Evolutionary conservation across 208 protist species (phyloP), one percentile per base, ranked within the genome.

Genomic region (Crithidia mellificae): DNA sequence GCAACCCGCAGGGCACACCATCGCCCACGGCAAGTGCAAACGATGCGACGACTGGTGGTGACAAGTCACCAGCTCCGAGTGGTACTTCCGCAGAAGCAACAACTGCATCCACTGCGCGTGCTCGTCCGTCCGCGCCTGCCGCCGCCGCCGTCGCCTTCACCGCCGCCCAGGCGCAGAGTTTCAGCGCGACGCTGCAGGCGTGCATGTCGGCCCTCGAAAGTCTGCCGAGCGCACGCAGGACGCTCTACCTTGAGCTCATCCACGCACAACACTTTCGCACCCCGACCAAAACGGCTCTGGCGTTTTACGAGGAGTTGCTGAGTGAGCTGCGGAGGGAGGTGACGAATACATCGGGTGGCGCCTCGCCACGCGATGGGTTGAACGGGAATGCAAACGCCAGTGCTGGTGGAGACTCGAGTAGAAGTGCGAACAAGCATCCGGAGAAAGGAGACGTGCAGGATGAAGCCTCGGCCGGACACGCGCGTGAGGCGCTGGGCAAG

Each of bases 121-220:
- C 9, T 6, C 12, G 36, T 41, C 9, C 14, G 43, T 22, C 6
- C 43, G 19, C 43, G n/a, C 43, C 15, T 49, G 8, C 53, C 34
- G 29, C 41, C 56, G 5, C 17, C 38, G 2, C 43, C 56, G 22
- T 51, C 20, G 11, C 53, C 53, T 75, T 79, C 56, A 80, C 68
- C 7, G 67, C 57, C 2, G 64, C 52, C 1, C 77, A 94, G 78
- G 76, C 81, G 24, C 65, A 67, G 19, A 52, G 65, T 17, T 87
- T 87, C 49, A 68, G 63, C n/a, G 65, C 78, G 14, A 76, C 77
- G 32, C 66, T 94, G 55, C 83, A 87, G 36, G 70, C 68, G 39
- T 91, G 81, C 43, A 50, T 77, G 27, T 75, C 75, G 8, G 67
- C 88, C 61, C 69, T 94, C 69, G 86, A 92, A 71, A 52, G 63